These are phyloP conservation scores for Pythium phragmiticola DNA, from an alignment of 352 stramenopile genomes.

Conservation along the genomic window DNA sequence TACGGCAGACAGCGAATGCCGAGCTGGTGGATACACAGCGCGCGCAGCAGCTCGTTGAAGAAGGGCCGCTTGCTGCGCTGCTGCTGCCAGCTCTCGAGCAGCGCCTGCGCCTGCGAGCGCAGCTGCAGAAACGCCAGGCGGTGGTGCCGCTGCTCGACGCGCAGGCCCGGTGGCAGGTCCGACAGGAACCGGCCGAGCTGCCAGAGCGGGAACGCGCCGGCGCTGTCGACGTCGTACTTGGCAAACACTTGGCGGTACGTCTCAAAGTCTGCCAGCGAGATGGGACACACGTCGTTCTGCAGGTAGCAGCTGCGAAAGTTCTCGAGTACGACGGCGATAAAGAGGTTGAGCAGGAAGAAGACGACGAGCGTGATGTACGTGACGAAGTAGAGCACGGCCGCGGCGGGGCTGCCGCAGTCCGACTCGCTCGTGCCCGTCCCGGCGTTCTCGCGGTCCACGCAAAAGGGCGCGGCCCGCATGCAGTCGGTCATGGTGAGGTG, in stretches of 20 bases:
- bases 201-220: slow-evolving; percentile 63
- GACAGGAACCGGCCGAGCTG: slow-evolving; percentile 56
- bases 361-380: slow-evolving; percentile 76
- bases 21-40: slow-evolving; percentile 79
- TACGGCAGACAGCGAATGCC: slow-evolving; percentile 76
- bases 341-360: slow-evolving; percentile 82
- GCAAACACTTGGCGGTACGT: slow-evolving; percentile 66
- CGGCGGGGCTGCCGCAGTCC: slow-evolving; percentile 52
- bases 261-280: slow-evolving; percentile 79
- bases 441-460: slow-evolving; percentile 40
- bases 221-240: slow-evolving; percentile 54
- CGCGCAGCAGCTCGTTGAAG: slow-evolving; percentile 77
- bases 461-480: slow-evolving; percentile 58
- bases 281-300: slow-evolving; percentile 68
- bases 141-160: slow-evolving; percentile 40
- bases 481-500: slow-evolving; percentile 82
- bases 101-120: slow-evolving; percentile 61
- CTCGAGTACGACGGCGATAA: slow-evolving; percentile 80
- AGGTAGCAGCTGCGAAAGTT: slow-evolving; percentile 84
- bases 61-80: slow-evolving; percentile 48
- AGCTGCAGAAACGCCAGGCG: slow-evolving; percentile 67
- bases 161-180: slow-evolving; percentile 53
- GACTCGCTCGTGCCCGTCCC: slow-evolving; percentile 43
- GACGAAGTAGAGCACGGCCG: slow-evolving; percentile 60
- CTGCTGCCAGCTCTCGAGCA: slow-evolving; percentile 32